Evolutionary conservation across 148 eudicot species (phyloP).

Genomic region (Nyssa sinensis): DNA sequence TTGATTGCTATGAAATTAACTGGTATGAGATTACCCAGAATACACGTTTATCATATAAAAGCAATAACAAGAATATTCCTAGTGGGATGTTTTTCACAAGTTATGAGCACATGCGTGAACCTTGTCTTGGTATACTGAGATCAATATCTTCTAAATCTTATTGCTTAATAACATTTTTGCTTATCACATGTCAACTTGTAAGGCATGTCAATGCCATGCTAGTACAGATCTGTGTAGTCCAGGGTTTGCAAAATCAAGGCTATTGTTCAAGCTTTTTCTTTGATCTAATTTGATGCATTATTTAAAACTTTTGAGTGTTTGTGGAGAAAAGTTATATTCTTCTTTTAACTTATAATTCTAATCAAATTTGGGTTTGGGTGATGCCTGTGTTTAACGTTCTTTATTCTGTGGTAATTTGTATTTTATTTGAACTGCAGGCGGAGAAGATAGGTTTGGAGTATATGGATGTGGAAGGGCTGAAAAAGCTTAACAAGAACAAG

Average conservation of each 20-base stretch:
- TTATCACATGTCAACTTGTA: neutral
- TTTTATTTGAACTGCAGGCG: constrained; percentile 41
- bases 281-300: neutral
- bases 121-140: neutral
- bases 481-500: constrained; percentile 83
- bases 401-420: neutral
- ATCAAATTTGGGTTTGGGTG: neutral
- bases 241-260: neutral
- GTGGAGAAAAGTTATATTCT: neutral
- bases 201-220: neutral
- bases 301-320: neutral
- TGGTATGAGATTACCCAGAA: no score
- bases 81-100: neutral
- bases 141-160: neutral
- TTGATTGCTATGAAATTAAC: no score
- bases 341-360: neutral
- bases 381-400: neutral
- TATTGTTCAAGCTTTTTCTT: neutral
- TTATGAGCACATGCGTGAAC: neutral
- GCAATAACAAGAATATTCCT: no score
- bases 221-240: neutral
- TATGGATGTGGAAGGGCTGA: constrained; percentile 85
- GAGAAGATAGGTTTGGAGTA: constrained; percentile 69
- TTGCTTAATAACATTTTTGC: no score
- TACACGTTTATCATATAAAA: no score